A percentile compares a stretch with the other conserved stretches of the same genome.
Evolutionary conservation across 2,329 filamentous ascomycete genomes (phyloP).

Genomic region (Fusarium praegraminearum): DNA sequence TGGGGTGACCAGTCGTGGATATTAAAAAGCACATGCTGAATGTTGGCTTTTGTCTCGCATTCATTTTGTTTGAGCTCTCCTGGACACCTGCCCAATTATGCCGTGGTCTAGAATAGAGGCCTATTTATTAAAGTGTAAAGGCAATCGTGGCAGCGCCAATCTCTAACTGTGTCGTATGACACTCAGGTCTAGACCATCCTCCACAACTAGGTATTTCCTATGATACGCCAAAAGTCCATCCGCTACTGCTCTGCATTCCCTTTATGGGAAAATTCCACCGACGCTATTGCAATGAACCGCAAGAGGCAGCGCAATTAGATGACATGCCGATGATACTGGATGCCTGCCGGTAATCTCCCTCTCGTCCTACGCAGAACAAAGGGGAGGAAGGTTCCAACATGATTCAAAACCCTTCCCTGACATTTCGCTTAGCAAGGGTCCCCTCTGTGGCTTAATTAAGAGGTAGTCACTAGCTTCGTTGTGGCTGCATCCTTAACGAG

Average conservation of each 20-base stretch:
- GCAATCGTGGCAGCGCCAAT: background rate
- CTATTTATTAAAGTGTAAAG: background rate
- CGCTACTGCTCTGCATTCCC: background rate
- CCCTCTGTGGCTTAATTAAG: background rate
- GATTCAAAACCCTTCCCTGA: background rate
- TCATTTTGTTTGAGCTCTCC: background rate
- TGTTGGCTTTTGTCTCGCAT: background rate
- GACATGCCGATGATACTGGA: background rate
- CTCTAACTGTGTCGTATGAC: background rate
- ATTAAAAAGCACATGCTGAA: background rate
- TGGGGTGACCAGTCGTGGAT: too few relatives aligned
- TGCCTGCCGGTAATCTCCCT: background rate
- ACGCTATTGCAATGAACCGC: fast-evolving
- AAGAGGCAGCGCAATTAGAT: background rate
- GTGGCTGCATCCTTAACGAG: background rate
- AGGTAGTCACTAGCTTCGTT: background rate
- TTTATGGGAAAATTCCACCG: background rate
- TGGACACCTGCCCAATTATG: background rate
- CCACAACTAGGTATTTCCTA: background rate
- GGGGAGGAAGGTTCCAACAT: background rate
- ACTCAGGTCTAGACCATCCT: background rate
- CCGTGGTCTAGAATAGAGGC: background rate
- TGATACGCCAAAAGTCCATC: background rate
- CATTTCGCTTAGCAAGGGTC: background rate
- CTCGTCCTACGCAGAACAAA: background rate